These are phyloP conservation scores for Globisporangium echinulatum DNA, from an alignment of 352 stramenopile species.

Conservation along the genomic window DNA sequence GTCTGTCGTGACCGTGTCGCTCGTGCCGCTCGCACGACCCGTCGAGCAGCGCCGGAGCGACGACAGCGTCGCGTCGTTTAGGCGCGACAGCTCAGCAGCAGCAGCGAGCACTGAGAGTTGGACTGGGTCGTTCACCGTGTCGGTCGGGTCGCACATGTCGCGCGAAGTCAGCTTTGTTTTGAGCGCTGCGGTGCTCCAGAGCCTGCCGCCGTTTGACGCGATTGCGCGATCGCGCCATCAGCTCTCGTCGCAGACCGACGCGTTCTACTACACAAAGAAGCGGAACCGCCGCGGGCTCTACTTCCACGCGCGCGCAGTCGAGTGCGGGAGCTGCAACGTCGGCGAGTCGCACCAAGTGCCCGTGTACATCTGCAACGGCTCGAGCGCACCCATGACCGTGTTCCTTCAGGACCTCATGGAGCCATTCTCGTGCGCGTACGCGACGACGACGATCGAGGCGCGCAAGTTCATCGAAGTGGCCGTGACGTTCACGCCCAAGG, in stretches of 20 bases:
- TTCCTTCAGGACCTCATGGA: constrained; percentile 76
- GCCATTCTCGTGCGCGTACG: constrained; percentile 69
- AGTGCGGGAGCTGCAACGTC: constrained; percentile 69
- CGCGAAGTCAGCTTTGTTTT: constrained; percentile 71
- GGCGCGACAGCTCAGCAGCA: background rate
- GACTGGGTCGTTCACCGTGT: constrained; percentile 56
- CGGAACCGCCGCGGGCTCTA: constrained; percentile 67
- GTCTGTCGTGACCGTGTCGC: constrained; percentile 33
- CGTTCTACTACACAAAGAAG: constrained; percentile 84
- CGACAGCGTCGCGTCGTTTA: constrained; percentile 4
- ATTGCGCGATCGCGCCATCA: constrained; percentile 54
- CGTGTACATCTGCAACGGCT: constrained; percentile 85
- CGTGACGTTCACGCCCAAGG: constrained; percentile 68
- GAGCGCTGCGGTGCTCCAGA: constrained; percentile 25
- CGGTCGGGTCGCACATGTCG: constrained; percentile 36
- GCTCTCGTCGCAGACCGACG: constrained; percentile 68
- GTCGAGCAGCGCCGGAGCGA: constrained; percentile 16
- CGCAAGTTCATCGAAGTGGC: constrained; percentile 83
- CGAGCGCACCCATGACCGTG: constrained; percentile 71
- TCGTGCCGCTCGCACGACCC: constrained; percentile 51
- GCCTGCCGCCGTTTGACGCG: constrained; percentile 51
- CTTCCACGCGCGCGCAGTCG: constrained; percentile 79
- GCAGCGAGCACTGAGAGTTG: constrained; percentile 30
- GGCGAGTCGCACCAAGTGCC: constrained; percentile 73
- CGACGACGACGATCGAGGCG: constrained; percentile 71